Percentiles rank a stretch among this genome's conserved stretches.
Conservation (phyloP, 176 grass and related monocot genomes). For the Thalia dealbata region DNA sequence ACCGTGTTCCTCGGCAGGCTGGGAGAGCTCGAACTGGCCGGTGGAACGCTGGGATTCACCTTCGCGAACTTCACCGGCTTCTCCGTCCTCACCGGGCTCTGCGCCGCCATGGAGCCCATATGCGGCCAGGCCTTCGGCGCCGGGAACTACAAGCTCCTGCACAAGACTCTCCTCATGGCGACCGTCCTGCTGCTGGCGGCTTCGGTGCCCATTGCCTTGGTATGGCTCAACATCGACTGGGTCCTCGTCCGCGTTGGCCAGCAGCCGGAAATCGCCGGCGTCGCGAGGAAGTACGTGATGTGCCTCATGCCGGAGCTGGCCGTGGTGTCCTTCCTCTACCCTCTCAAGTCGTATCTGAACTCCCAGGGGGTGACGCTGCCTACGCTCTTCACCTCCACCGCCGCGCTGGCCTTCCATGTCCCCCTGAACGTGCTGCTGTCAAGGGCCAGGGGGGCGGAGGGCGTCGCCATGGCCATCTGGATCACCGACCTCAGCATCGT, state of each 20-base stretch:
- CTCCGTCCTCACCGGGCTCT: slow-evolving; percentile 62
- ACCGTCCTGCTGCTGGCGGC: slow-evolving; percentile 40
- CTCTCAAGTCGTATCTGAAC: slow-evolving; percentile 73
- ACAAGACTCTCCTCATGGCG: slow-evolving; percentile 52
- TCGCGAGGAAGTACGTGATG: slow-evolving; percentile 33
- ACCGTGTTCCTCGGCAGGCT: slow-evolving; percentile 69
- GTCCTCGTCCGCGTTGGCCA: slow-evolving; percentile 60
- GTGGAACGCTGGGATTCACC: slow-evolving; percentile 68
- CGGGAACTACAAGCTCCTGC: slow-evolving; percentile 50
- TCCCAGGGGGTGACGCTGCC: slow-evolving; percentile 73
- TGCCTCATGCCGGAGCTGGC: slow-evolving; percentile 61
- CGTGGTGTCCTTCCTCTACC: slow-evolving; percentile 50
- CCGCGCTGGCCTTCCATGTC: slow-evolving; percentile 52
- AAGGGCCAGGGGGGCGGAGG: slow-evolving; percentile 33
- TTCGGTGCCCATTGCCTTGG: slow-evolving; percentile 44
- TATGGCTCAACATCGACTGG: slow-evolving; percentile 63
- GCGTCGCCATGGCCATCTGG: slow-evolving; percentile 60
- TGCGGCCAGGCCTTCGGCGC: slow-evolving; percentile 94
- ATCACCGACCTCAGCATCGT: slow-evolving; percentile 44
- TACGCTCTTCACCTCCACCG: slow-evolving; percentile 37
- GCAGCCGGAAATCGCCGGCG: slow-evolving; percentile 40
- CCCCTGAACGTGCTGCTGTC: slow-evolving; percentile 48
- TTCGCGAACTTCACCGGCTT: slow-evolving; percentile 87
- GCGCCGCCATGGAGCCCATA: slow-evolving; percentile 82
- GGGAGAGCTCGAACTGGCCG: slow-evolving; percentile 62